Evolutionary conservation across 1,284 basidiomycete genomes (phyloP), one percentile per base, ranked within the genome.

Genomic region (Leccinum subrobustum): DNA sequence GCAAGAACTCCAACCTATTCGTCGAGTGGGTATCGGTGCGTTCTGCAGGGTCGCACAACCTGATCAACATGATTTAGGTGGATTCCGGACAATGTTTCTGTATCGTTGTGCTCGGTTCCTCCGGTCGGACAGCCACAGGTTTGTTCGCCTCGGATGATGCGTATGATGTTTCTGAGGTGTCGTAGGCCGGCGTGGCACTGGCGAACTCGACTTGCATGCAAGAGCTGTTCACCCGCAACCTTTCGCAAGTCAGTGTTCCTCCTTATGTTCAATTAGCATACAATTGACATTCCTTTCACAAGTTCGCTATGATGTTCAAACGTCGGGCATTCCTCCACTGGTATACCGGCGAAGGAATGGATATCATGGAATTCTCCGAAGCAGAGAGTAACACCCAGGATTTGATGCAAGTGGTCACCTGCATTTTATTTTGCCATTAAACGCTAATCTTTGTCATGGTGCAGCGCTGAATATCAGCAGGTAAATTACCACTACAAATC

Each of bases 281-380:
- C 63, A 29, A 52, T 54, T 56, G 25, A 63, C 18, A 6, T 2
- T 8, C 35, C 9, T 1, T 6, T 3, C 3, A n/a, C 52, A 64
- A 95, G 86, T 96, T 95, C 78, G 65, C 83, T 1, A 77, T 81
- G 3, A 93, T 95, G 90, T 95, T 86, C 78, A 91, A 89, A 73
- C 84, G 93, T 52, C 81, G 83, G 57, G 94, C 95, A 3, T 96
- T 92, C 82, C 77, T 95, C 61, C 93, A 96, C 74, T 95, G 93
- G 91, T 95, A 95, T 76, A 92, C 89, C 18, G 90, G 87, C 25
- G 93, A 95, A 75, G 94, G 94, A 58, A 95, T 95, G 94, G 92
- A 94, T 73, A 75, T 86, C 54, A 90, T 95, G 91, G 95, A 96
- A 76, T 96, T 97, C 76, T 87, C 91, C 1, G 94, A 96, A 73